Base-by-base conservation (phyloP, 306 rosid genomes). In the Fagus sylvatica region DNA sequence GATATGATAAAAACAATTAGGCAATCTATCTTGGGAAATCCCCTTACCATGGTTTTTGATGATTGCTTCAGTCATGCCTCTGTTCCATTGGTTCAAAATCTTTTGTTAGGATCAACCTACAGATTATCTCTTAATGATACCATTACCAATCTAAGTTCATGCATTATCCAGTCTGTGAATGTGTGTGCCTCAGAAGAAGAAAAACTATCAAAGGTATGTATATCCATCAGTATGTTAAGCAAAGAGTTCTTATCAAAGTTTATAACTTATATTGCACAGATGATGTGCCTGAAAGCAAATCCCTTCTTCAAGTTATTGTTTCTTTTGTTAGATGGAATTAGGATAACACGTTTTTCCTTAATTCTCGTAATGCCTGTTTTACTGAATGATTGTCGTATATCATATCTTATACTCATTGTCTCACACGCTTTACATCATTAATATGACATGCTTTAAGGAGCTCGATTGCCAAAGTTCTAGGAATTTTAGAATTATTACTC, bases 61-160 rank as follows among this genome's bases (percentile, higher is more conserved):
- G 90, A 93, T 86, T 75, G 86, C 81, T 54, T 75, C 56, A 82
- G 77, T 37, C 73, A 73, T 76, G 57, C 80, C 2, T 79, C 86
- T 76, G 79, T 87, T 61, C 86, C 90, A 4, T 36, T 81, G 69
- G 79, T 93, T 83, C 93, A 59, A 75, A 49, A 83, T 80, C 91
- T 93, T 83, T 69, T 91, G 36, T 55, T 54, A 0, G 87, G 96
- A 81, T 61, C 96, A 53, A 71, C 90, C 61, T 85, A 79, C 82
- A 87, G 91, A 82, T 82, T 95, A 61, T 91, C 92, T 78, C 79
- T 81, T 30, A 79, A 84, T 64, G 80, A 81, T 79, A 79, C 92
- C 66, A 43, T 89, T 62, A 54, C 86, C 78, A 81, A 93, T 91
- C 87, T 61, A 86, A 85, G 98, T 87, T 91, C 95, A 66, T 87